Evolutionary conservation across 306 rosid genomes (phyloP), one percentile per base, ranked within the genome.

Genomic region (Pyrus betulifolia): DNA sequence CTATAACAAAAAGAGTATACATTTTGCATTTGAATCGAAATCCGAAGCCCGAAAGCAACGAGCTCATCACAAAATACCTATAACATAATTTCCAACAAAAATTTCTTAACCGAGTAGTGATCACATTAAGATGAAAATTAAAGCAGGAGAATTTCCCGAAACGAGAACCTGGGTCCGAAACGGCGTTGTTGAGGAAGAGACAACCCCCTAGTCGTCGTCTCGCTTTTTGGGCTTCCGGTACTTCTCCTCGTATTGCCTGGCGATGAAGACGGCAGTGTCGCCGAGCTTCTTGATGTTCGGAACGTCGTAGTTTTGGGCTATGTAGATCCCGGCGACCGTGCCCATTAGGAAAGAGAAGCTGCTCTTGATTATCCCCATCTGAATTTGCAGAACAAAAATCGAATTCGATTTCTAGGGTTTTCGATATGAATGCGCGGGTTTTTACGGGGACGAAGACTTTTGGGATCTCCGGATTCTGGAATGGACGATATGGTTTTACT

Each of bases 321-420:
- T 31, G 82, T 91, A 91, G 23, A 91, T 73, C 49, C 97, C 97
- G 31, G 74, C 44, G 30, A 82, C 81, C 21, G 87, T 83, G 52
- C 97, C 97, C 33, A 83, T 12, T 33, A 93, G 79, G 82, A 93
- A 90, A 55, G 96, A 85, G 83, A 93, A 90, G 83, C 87, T 78
- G 75, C 96, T 86, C 83, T 73, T 87, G 15, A 93, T 87, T 77
- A 93, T 90, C 67, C 98, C 98, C 98, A 93, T 91, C 27, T 13
- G 30, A 61, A 25, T 61, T 67, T 62, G 49, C 59, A n/a, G 33
- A 22, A 65, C 22, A 30, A 51, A 33, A 21, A 9, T 5, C 59
- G 17, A 49, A 19, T 19, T 7, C 69, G 70, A 76, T 57, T 49
- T 35, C 42, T 22, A 63, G 74, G 81, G 75, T 28, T 73, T 23